These are phyloP conservation scores for Phytophthora citricola DNA, from an alignment of 352 stramenopile species.

Conservation along the genomic window DNA sequence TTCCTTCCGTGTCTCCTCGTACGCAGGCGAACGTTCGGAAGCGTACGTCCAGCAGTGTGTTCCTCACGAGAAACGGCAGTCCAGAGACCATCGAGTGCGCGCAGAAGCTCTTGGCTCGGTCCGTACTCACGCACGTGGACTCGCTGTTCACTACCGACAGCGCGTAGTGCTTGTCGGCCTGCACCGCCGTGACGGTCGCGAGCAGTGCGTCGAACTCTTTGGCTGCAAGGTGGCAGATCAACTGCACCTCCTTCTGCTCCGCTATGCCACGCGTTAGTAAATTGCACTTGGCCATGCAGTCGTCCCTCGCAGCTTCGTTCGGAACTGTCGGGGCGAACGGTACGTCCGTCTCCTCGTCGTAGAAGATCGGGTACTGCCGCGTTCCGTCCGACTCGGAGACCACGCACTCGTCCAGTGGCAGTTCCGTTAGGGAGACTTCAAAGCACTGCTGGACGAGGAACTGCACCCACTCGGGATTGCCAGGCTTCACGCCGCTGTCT, in stretches of 20 bases:
- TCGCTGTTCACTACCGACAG: slow-evolving; percentile 23
- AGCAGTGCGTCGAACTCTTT: slow-evolving; percentile 52
- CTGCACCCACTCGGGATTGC: slow-evolving; percentile 42
- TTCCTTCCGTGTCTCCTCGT: slow-evolving; percentile 29
- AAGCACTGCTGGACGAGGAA: slow-evolving; percentile 72
- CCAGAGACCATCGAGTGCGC: slow-evolving; percentile 40
- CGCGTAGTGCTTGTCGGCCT: slow-evolving; percentile 36
- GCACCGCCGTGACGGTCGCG: slow-evolving; percentile 48
- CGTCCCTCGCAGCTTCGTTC: slow-evolving; percentile 39
- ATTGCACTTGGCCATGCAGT: slow-evolving; percentile 41
- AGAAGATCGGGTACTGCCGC: slow-evolving; percentile 54
- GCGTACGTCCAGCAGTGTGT: slow-evolving; percentile 55
- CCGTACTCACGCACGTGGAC: slow-evolving; percentile 18
- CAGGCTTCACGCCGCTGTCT: slow-evolving; percentile 16
- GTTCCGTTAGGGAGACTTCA: slow-evolving; percentile 49
- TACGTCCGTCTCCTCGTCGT: slow-evolving; percentile 46
- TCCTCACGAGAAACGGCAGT: slow-evolving; percentile 53
- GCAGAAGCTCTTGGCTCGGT: slow-evolving; percentile 46
- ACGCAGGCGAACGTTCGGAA: slow-evolving; percentile 59
- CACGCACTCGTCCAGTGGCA: slow-evolving; percentile 46
- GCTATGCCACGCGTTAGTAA: slow-evolving; percentile 25
- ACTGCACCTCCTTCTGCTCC: slow-evolving; percentile 44
- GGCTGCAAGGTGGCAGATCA: slow-evolving; percentile 60
- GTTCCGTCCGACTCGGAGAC: slow-evolving; percentile 54
- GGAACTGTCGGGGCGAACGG: slow-evolving; percentile 30